phyloP scores from a whole-genome alignment of 2,329 filamentous ascomycete species.

The Cyanodermella asteris region DNA sequence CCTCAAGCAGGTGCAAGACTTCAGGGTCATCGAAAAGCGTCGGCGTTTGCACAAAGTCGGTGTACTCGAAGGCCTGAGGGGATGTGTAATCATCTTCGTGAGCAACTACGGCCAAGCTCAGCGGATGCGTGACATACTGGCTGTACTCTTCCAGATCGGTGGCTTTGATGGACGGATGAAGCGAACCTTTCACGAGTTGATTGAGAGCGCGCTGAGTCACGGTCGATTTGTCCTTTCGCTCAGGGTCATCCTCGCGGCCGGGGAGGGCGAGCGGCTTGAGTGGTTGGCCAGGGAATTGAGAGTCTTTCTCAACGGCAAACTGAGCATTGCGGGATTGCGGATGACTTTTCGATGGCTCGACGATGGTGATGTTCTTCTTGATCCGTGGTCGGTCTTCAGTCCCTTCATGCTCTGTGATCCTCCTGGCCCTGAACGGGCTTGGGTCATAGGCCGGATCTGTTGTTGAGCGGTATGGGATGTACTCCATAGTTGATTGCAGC shows the following conservation, averaged over 20 bases:
- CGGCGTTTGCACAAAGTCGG: too few relatives aligned
- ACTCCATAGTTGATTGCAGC: constrained; percentile 73
- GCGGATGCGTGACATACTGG: constrained; percentile 71
- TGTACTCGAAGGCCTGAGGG: constrained; percentile 35
- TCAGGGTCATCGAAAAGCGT: too few relatives aligned
- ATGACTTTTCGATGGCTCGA: constrained; percentile 28
- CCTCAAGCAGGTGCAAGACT: constrained; percentile 32
- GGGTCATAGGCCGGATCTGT: constrained; percentile 58
- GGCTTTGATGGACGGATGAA: constrained; percentile 60
- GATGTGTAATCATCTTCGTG: too few relatives aligned
- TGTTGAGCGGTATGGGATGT: constrained; percentile 53
- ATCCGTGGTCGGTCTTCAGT: constrained; percentile 34
- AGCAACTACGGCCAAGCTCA: constrained; percentile 68
- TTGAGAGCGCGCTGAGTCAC: constrained; percentile 76
- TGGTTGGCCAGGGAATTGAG: too few relatives aligned
- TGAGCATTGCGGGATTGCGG: too few relatives aligned
- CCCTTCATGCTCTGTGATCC: constrained; percentile 28
- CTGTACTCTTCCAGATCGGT: constrained; percentile 71
- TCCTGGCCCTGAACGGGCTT: constrained; percentile 70
- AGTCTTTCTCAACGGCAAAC: too few relatives aligned
- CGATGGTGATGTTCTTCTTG: constrained; percentile 51
- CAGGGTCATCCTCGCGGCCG: constrained; percentile 25
- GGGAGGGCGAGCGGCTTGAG: too few relatives aligned
- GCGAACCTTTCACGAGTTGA: constrained; percentile 62
- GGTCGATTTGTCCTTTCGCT: constrained; percentile 59